These are phyloP conservation scores for Nicotiana otophora DNA, from an alignment of 257 asterid species.

Conservation along the genomic window DNA sequence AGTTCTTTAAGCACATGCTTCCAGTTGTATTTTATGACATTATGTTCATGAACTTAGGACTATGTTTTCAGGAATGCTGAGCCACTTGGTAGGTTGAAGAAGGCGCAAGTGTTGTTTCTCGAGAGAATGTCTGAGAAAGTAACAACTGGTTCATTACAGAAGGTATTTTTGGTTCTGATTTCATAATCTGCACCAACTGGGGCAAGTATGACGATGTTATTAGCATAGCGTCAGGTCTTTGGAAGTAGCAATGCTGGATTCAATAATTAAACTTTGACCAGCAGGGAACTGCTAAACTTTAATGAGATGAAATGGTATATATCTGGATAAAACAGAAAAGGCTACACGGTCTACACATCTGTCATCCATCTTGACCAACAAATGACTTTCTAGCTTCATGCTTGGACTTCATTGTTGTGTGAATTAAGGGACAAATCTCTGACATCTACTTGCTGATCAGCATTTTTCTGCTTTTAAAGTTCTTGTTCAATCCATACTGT, in stretches of 20 bases:
- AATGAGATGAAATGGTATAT: neutral
- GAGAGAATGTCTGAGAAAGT: conserved; percentile 86
- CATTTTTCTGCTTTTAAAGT: neutral
- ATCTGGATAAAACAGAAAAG: neutral
- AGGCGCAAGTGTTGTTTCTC: conserved; percentile 85
- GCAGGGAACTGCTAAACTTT: neutral
- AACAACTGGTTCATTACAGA: conserved; percentile 41
- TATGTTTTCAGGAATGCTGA: conserved; percentile 54
- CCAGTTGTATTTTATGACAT: neutral
- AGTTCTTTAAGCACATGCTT: neutral
- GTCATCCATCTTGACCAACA: neutral
- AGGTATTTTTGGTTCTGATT: conserved; percentile 41
- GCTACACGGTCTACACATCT: neutral
- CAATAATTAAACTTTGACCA: neutral
- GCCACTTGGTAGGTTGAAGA: conserved; percentile 85
- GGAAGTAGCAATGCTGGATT: neutral
- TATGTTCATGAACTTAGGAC: conserved; percentile 2
- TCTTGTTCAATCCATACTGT: neutral
- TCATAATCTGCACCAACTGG: neutral
- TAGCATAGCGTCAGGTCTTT: neutral
- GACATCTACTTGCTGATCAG: neutral
- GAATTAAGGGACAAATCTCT: neutral
- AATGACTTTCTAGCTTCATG: neutral
- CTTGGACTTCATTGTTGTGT: neutral
- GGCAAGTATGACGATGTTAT: neutral